Base-by-base conservation (phyloP, 768 basidiomycete genomes). In the Boletus rex-veris region DNA sequence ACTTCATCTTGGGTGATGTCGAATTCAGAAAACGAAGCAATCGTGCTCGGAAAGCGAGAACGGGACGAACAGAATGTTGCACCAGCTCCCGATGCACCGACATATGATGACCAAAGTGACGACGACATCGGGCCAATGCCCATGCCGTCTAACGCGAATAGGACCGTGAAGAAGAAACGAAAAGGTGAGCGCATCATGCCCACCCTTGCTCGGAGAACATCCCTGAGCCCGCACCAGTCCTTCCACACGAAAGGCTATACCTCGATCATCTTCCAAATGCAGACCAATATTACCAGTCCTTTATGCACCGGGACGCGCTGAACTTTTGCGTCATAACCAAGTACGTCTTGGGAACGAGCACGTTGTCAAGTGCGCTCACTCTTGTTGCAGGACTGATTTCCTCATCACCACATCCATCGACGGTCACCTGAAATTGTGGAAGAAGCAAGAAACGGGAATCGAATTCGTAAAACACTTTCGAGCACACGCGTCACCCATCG, bases 391-490 rank as follows among this genome's bases (percentile, higher is more conserved):
- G 70, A 96, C 93, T 12, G 86, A 93, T 53, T 99, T 98, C 65
- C 66, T 98, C 40, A 79, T 99, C 45, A 99, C 97, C 7, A 94
- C 96, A 1, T 98, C 96, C 3, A 72, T 93, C 10, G 97, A 98
- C 66, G 97, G 97, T 3, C 89, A 94, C 71, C 71, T 98, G 58
- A 99, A 99, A 70, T 73, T 99, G n/a, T 99, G 97, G 97, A 98
- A 97, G 77, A 99, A 99, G 72, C 94, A 97, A 74, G 90, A 94
- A 19, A 69, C 77, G 7, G 96, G 95, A 5, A 93, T 99, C 64
- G 97, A 98, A 73, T 98, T 98, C 63, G 96, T 98, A 54, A 99
- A 99, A 73, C 92, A 95, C 60, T 99, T 96, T 70, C 86, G 97
- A 43, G 93, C 97, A 1, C 95, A 97, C 63, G 77, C 95, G 19